Evolutionary conservation across 306 rosid species (phyloP), one percentile per base, ranked within the genome.

Genomic region (Inga laurina): DNA sequence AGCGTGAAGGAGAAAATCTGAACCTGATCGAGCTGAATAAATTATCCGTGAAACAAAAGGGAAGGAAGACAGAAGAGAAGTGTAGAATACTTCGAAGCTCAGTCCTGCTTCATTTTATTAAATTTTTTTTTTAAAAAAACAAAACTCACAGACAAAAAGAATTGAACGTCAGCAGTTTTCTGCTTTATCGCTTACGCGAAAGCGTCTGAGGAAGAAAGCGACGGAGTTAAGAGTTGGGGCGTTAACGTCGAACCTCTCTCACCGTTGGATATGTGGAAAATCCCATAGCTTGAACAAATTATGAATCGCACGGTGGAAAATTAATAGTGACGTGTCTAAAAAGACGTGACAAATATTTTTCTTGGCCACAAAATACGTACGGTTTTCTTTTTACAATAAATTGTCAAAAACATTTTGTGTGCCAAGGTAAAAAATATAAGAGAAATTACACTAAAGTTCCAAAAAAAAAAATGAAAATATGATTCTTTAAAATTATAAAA

Each of bases 121-220:
- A 19, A 0, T 39, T 39, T 5, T 6, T 1, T 39, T 39, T 39
- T 37, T 11, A 15, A 51, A 18, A 54, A 54, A 18, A 4, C 19
- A 19, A 68, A 24, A 77, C 75, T 72, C 74, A n/a, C 27, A n/a
- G 59, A 82, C 34, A 7, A 85, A 73, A 78, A 27, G 43, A 79
- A 73, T 24, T 21, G 16, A 78, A 79, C 79, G 81, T 61, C 82
- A 82, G 88, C 80, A 22, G 19, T 32, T 75, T 76, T 68, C 62
- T 57, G 68, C 85, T 85, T 75, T 77, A 62, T 78, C 78, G 82
- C 84, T 71, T 61, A 83, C 74, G 85, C 87, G 64, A 81, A 52
- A 64, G 37, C 77, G 51, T 76, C 64, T 56, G 10, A 72, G 22
- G 32, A 62, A 22, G 16, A 76, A 21, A 61, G 81, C 34, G 74